Percentiles rank a stretch among this genome's conserved stretches.
Conservation (phyloP, 148 eudicot genomes). For the Rheum nobile region DNA sequence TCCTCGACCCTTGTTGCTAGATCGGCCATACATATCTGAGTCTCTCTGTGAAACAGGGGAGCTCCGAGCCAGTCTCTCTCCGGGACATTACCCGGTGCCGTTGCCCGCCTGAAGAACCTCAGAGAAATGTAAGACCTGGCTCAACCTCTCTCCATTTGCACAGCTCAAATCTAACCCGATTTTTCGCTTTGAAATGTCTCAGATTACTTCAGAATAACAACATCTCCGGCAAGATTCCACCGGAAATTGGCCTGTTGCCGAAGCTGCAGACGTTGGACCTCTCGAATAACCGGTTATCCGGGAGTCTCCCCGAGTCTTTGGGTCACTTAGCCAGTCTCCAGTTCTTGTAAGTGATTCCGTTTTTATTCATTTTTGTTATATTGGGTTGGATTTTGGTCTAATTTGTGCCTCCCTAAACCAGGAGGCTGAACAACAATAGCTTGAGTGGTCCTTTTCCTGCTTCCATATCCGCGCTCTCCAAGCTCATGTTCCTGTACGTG, state of each 20-base stretch:
- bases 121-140: constrained; percentile 75
- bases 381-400: constrained; percentile 10
- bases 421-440: constrained; percentile 88
- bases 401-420: constrained; percentile 26
- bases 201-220: constrained; percentile 88
- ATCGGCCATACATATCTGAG: not conserved
- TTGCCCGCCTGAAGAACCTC: constrained; percentile 76
- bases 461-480: constrained; percentile 58
- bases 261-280: constrained; percentile 83
- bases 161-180: too few species aligned
- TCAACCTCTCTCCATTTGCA: too few species aligned
- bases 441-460: constrained; percentile 69
- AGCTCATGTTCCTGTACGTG: constrained; percentile 94
- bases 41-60: constrained; percentile 34
- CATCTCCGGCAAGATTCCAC: constrained; percentile 72
- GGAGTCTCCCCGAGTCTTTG: constrained; percentile 53
- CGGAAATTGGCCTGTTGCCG: constrained; percentile 51
- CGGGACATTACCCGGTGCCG: constrained; percentile 55
- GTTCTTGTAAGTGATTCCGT: not conserved
- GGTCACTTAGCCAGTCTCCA: constrained; percentile 46
- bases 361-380: not conserved
- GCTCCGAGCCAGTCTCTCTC: constrained; percentile 93
- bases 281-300: constrained; percentile 63
- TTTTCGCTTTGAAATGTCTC: not conserved
- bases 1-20: not conserved